phyloP scores from a whole-genome alignment of 148 eudicot genomes.

The Cornus florida region DNA sequence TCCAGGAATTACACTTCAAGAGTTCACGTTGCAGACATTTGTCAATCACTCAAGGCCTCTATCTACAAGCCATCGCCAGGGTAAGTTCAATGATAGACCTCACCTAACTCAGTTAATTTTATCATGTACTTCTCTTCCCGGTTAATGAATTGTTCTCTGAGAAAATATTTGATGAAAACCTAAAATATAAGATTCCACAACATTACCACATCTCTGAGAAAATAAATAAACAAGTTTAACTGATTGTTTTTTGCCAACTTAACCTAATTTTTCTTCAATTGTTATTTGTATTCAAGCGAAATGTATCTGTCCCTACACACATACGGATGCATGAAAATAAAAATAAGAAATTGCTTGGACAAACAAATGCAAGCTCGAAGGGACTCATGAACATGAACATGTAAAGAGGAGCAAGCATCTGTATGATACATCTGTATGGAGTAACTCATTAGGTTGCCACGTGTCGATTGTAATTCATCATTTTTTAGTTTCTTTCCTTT shows the following conservation, averaged over 20 bases:
- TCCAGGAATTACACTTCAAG: constrained; percentile 72
- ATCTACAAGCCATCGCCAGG: constrained; percentile 50
- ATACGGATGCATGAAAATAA: too few relatives aligned
- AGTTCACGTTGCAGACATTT: constrained; percentile 85
- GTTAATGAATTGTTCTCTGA: not conserved
- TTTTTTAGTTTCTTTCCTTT: not conserved
- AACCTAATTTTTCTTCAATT: not conserved
- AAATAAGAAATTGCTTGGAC: not conserved
- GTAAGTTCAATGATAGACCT: constrained; percentile 24
- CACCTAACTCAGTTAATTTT: not conserved
- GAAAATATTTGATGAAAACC: not conserved
- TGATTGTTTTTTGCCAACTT: constrained; percentile 1
- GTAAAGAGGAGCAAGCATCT: not conserved
- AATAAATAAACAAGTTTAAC: not conserved
- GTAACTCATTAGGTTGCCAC: too few relatives aligned
- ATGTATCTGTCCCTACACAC: too few relatives aligned
- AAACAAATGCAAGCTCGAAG: not conserved
- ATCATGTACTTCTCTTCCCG: not conserved
- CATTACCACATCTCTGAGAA: not conserved
- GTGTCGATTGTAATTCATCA: not conserved
- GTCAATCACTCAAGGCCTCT: constrained; percentile 70
- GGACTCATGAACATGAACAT: not conserved
- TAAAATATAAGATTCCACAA: not conserved
- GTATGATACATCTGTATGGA: not conserved
- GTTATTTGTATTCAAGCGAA: not conserved